phyloP scores from a whole-genome alignment of 2,329 filamentous ascomycete genomes.

The Diaporthe amygdali region DNA sequence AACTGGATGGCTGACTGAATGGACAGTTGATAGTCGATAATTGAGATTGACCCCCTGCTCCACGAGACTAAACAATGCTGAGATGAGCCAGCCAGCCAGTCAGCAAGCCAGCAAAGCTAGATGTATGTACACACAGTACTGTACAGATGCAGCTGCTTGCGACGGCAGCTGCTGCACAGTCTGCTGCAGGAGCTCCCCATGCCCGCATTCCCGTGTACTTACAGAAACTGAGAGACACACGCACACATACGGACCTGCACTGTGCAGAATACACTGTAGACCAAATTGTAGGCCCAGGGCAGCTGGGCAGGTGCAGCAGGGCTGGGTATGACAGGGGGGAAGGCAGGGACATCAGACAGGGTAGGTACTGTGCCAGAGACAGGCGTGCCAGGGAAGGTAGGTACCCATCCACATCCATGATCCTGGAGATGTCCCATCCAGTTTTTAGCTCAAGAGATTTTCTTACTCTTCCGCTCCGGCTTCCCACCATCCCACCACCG shows the following conservation, averaged over 20 bases:
- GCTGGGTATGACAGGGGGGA: not conserved
- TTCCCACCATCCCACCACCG: conserved; percentile 9
- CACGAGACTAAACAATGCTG: not conserved
- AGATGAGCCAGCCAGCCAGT: not conserved
- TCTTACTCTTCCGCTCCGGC: conserved; percentile 14
- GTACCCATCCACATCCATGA: not conserved
- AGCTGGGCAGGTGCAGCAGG: not conserved
- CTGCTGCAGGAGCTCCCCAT: conserved; percentile 1
- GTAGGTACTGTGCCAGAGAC: not conserved
- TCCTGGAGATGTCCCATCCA: conserved; percentile 14
- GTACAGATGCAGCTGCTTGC: not conserved
- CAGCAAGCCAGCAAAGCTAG: not conserved
- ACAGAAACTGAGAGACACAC: no score
- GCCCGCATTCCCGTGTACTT: not conserved
- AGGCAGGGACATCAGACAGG: no score
- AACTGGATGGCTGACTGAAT: not conserved
- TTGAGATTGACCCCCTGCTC: not conserved
- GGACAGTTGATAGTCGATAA: not conserved
- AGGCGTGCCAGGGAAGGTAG: not conserved
- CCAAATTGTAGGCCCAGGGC: not conserved
- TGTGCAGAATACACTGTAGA: not conserved
- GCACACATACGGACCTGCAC: not conserved
- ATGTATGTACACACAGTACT: not conserved
- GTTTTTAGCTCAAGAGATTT: conserved; percentile 21
- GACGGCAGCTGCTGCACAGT: not conserved